Base-by-base conservation (phyloP, 2,329 filamentous ascomycete genomes). In the Triangularia setosa region DNA sequence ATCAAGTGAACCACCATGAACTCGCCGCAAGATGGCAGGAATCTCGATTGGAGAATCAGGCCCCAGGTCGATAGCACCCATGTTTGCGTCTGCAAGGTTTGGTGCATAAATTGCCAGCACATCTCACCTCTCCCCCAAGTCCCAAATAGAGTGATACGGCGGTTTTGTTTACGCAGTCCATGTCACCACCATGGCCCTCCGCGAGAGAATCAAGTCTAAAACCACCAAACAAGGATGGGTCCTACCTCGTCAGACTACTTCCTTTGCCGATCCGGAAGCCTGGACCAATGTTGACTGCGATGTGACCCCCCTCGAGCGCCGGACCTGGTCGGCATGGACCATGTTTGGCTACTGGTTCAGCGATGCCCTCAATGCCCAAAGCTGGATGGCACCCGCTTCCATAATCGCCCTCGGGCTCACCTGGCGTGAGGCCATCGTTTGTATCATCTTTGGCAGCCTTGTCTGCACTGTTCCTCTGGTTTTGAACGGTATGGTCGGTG, bases 351-450 rank as follows among this genome's bases (percentile, higher is more conserved):
- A 78, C 68, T 82, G 80, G 80, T 76, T 81, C 64, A 75, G 71
- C 16, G 79, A 81, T 70, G 74, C 78, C 9, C 71, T 81, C 68
- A 79, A 79, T 60, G 77, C 78, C 25, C 78, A 80, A 68, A 73
- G 75, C 52, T 82, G 80, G 79, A 74, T 77, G 69, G 76, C 75
- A n/a, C 78, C 79, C 3, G 75, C 78, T 6, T 75, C 78, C n/a
- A 81, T 82, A 66, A 77, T 82, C 54, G 77, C 79, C 14, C 73
- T 79, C 4, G 80, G 80, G 12, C 72, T 80, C 63, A 79, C 78
- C 3, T 80, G 75, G 69, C 68, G 69, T 30, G 69, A 71, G 62
- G 69, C 69, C 23, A 64, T 71, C 3, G 64, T 71, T 11, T 69
- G 65, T 65, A 71, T 71, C 68, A 70, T 71, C 61, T 70, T 71